Percentiles rank a stretch among this genome's conserved stretches.
Conservation (phyloP, 768 basidiomycete species). For the Tubosaeta sp. region DNA sequence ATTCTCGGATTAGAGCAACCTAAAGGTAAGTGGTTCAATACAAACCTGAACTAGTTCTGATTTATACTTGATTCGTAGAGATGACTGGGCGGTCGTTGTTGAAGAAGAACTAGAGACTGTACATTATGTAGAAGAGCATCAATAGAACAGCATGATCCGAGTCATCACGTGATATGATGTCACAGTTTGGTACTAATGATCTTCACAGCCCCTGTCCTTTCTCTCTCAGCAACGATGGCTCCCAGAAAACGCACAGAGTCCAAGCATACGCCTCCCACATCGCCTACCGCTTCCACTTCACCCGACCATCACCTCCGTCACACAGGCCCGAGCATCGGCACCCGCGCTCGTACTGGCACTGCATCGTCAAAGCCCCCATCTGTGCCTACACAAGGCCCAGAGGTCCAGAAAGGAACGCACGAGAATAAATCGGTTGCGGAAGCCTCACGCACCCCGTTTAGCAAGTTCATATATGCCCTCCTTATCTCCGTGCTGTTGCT, state of each 20-base stretch:
- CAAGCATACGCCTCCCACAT: conserved; percentile 3
- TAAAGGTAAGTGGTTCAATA: conserved; percentile 43
- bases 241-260: conserved; percentile 15
- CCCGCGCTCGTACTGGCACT: not conserved
- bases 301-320: conserved; percentile 14
- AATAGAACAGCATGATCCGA: not conserved
- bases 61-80: conserved; percentile 16
- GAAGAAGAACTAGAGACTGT: conserved; percentile 18
- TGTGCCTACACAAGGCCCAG: too few species aligned
- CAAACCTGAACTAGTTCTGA: not conserved
- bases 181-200: not conserved
- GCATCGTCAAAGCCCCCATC: conserved; percentile 5
- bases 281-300: conserved; percentile 9
- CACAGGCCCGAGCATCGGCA: conserved; percentile 14
- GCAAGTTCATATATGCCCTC: conserved; percentile 48
- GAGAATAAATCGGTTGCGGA: too few species aligned
- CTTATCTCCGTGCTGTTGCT: conserved; percentile 39
- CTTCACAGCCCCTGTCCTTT: not conserved
- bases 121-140: not conserved
- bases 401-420: too few species aligned
- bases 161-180: conserved; percentile 23
- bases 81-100: conserved; percentile 30
- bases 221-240: conserved; percentile 8
- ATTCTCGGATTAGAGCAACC: conserved; percentile 72
- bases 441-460: conserved; percentile 6